These are phyloP conservation scores for Daldinia decipiens DNA, from an alignment of 495 filamentous ascomycete species.

Conservation along the genomic window DNA sequence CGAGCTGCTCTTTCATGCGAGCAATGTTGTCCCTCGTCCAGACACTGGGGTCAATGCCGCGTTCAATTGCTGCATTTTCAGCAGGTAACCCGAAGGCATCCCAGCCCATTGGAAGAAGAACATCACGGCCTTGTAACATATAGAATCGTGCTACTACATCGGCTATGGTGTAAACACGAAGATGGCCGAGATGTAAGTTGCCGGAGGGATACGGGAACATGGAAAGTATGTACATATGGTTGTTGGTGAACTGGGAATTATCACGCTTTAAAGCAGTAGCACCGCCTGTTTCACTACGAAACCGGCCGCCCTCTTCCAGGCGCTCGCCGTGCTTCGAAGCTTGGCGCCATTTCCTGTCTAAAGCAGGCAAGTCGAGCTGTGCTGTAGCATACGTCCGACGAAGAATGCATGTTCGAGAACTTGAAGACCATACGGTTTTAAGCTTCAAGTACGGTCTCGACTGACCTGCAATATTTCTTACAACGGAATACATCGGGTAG, in stretches of 20 bases:
- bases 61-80: conserved; percentile 93
- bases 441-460: conserved; percentile 36
- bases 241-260: conserved; percentile 39
- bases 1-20: conserved; percentile 84
- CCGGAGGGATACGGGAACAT: conserved; percentile 97
- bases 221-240: conserved; percentile 80
- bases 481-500: conserved; percentile 38
- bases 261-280: conserved; percentile 3
- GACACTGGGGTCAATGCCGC: conserved; percentile 76
- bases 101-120: conserved; percentile 91
- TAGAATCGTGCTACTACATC: conserved; percentile 84
- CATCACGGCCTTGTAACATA: conserved; percentile 77
- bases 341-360: conserved; percentile 81
- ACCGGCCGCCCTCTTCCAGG: neutral
- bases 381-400: conserved; percentile 48
- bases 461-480: conserved; percentile 40
- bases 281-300: neutral
- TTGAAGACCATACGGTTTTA: conserved; percentile 16
- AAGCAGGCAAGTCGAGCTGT: conserved; percentile 68
- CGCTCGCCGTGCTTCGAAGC: conserved; percentile 45
- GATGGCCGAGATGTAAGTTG: conserved; percentile 87
- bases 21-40: conserved; percentile 86
- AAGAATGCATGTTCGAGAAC: conserved; percentile 16
- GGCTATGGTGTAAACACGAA: conserved; percentile 90
- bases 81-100: conserved; percentile 92